These are phyloP conservation scores for Clavispora phyllophila DNA, from an alignment of 805 yeast species.

Conservation along the genomic window DNA sequence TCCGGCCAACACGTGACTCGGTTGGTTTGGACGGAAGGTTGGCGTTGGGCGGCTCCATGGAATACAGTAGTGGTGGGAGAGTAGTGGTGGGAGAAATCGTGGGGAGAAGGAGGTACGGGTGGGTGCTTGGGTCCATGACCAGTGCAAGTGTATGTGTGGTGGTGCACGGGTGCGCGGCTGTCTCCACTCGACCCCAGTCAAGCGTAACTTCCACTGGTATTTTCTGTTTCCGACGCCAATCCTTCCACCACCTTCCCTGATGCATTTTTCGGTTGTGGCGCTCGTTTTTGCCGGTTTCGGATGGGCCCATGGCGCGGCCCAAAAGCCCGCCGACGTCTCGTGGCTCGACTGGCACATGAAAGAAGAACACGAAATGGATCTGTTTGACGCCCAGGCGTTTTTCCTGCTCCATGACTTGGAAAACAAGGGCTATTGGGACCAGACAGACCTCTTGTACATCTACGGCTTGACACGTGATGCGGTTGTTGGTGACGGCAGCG, in stretches of 20 bases:
- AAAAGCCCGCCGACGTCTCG: conserved; percentile 33
- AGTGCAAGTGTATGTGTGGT: neutral
- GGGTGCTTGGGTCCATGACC: no score
- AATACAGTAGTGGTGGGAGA: neutral
- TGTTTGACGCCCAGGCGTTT: conserved; percentile 68
- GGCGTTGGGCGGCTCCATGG: conserved; percentile 1
- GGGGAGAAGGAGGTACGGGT: neutral
- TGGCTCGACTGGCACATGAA: conserved; percentile 93
- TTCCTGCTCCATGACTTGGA: conserved; percentile 76
- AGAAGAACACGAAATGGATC: conserved; percentile 76
- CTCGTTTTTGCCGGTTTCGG: neutral
- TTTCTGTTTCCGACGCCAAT: neutral
- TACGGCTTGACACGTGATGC: conserved; percentile 74
- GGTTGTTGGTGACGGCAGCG: conserved; percentile 84
- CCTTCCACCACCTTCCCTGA: neutral
- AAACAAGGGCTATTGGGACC: conserved; percentile 51
- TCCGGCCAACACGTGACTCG: conserved; percentile 49
- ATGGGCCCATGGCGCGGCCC: neutral
- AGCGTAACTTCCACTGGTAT: no score
- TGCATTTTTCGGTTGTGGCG: neutral
- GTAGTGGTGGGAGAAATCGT: neutral
- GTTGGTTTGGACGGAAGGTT: conserved; percentile 9
- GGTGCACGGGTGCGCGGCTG: neutral
- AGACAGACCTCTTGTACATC: conserved; percentile 64
- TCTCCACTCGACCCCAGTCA: no score